Evolutionary conservation across 129 eudicot species (phyloP).

Genomic region (Lonicera japonica): DNA sequence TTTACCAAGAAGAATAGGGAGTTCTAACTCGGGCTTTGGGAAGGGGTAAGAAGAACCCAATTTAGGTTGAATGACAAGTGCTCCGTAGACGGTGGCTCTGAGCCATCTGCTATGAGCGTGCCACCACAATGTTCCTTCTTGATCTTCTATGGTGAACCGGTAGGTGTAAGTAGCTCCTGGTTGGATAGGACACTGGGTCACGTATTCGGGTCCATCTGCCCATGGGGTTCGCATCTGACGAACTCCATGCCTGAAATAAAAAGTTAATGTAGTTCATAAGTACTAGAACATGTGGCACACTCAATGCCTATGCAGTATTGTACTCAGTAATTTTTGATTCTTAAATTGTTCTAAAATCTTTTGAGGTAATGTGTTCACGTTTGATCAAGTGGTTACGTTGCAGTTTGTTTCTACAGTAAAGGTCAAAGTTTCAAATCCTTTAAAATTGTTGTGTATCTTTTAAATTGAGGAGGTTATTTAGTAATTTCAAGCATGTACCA

Average conservation of each 20-base stretch:
- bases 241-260: slow-evolving; percentile 62
- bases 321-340: too few species aligned
- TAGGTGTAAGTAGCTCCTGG: slow-evolving; percentile 73
- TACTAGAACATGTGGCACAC: too few species aligned
- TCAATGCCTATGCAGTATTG: too few species aligned
- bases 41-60: slow-evolving; percentile 61
- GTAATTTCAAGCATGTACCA: too few species aligned
- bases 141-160: slow-evolving; percentile 53
- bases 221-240: slow-evolving; percentile 79
- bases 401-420: too few species aligned
- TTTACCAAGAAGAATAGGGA: slow-evolving; percentile 65
- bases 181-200: slow-evolving; percentile 81
- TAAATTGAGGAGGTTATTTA: too few species aligned
- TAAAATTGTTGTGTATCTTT: too few species aligned
- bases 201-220: slow-evolving; percentile 84
- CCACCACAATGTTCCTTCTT: slow-evolving; percentile 90
- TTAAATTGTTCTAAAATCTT: too few species aligned
- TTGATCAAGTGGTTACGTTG: too few species aligned
- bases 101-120: slow-evolving; percentile 93
- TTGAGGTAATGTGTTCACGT: too few species aligned
- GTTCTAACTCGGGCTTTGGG: slow-evolving; percentile 49
- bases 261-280: too few species aligned
- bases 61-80: slow-evolving; percentile 61
- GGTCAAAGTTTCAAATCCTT: too few species aligned
- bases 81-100: slow-evolving; percentile 90